Evolutionary conservation across 352 stramenopile species (phyloP), one percentile per base, ranked within the genome.

Genomic region (Phytophthora sp.): DNA sequence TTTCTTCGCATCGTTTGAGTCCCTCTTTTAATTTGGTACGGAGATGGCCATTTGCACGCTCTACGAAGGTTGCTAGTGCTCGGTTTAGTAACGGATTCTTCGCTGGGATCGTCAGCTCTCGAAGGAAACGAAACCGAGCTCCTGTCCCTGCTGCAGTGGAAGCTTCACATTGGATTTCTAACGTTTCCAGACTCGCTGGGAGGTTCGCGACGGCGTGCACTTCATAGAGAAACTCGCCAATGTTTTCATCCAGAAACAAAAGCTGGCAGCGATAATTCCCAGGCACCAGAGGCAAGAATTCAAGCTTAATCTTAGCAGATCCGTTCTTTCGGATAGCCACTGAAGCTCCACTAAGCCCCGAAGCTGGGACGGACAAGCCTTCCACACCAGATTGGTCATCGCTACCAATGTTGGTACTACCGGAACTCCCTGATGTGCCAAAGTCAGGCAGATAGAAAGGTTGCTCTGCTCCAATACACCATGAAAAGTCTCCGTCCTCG

Each of bases 141-240:
- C 46, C 27, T 5, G 58, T 46, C 2, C n/a, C n/a, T 16, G 54
- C 52, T 27, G 56, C 57, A 9, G 24, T 44, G 2, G 59, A 63
- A 0, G 66, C 60, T 26, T 97, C 89, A 26, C 93, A 90, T 42
- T 91, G 78, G 13, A 98, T 89, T 55, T 90, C 79, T 5, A 98
- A n/a, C 6, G 74, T 89, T 49, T 97, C 91, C 6, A 91, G 66
- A 47, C 68, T 83, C 2, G 69, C 39, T 3, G 95, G 95, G 4
- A 98, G 73, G 24, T 84, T 85, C 5, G 93, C 90, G 1, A 85
- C 79, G 0, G 77, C 93, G 20, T 92, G 75, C 3, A 98, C 71
- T 58, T 98, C 91, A n/a, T n/a, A 97, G 49, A 96, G 79, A 54
- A 98, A 98, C 58, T 98, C 93, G n/a, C 95, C 95, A 3, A 97